Percentiles rank a stretch among this genome's conserved stretches.
phyloP scores from a whole-genome alignment of 352 stramenopile genomes.

The Phytopythium montanum region DNA sequence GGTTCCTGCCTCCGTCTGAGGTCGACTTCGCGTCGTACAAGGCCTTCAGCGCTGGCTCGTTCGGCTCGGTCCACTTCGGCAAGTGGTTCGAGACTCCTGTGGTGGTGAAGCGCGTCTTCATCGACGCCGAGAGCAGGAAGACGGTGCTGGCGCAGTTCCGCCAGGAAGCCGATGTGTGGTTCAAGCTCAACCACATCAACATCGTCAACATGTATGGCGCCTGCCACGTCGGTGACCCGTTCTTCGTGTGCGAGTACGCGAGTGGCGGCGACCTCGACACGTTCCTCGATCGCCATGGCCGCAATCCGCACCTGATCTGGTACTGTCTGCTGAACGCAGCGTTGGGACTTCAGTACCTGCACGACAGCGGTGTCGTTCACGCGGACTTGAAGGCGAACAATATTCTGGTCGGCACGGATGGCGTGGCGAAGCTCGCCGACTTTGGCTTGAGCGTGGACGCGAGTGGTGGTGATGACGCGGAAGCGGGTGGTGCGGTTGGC shows the following conservation, averaged over 20 bases:
- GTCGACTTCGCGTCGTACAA: slow-evolving; percentile 22
- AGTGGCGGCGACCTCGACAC: slow-evolving; percentile 17
- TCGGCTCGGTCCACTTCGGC: slow-evolving; percentile 23
- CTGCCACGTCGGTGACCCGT: slow-evolving; percentile 29
- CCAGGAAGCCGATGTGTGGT: slow-evolving; percentile 26
- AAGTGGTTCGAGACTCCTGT: slow-evolving; percentile 25
- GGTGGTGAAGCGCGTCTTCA: slow-evolving; percentile 23
- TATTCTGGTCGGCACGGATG: slow-evolving; percentile 28
- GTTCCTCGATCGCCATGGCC: slow-evolving; percentile 14
- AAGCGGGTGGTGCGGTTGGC: slow-evolving; percentile 12
- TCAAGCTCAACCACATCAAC: slow-evolving; percentile 26
- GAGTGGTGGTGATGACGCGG: not conserved
- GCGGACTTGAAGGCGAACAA: slow-evolving; percentile 37
- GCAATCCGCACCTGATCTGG: slow-evolving; percentile 8
- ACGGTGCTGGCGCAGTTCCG: slow-evolving; percentile 12
- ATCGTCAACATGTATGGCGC: slow-evolving; percentile 33
- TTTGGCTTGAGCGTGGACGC: slow-evolving; percentile 24
- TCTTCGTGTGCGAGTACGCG: slow-evolving; percentile 30
- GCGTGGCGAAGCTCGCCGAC: slow-evolving; percentile 24
- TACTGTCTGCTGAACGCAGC: slow-evolving; percentile 22
- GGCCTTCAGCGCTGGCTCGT: slow-evolving; percentile 15
- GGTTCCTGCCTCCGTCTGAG: slow-evolving; percentile 34
- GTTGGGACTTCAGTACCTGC: slow-evolving; percentile 25
- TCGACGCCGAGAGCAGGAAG: not conserved
- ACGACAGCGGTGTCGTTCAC: slow-evolving; percentile 29